Base-by-base conservation (phyloP, 768 basidiomycete species). In the Gymnopilus junonius region DNA sequence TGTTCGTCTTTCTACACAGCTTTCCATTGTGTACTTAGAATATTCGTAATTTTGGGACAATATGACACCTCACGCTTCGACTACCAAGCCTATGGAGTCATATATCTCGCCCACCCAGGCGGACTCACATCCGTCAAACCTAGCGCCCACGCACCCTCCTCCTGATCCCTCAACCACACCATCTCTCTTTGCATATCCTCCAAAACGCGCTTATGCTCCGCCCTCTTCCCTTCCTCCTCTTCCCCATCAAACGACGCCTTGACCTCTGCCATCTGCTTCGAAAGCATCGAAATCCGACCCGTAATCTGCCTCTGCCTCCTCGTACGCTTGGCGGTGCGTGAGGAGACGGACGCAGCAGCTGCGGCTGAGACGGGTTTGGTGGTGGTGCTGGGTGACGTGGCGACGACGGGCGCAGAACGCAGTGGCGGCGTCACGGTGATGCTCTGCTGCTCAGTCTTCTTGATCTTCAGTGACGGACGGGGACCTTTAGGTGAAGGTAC, bases 121-220 rank as follows among this genome's bases (percentile, higher is more conserved):
- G 71, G 71, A 31, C 55, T 32, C 21, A 64, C 67, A 40, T 72
- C 69, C 62, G 69, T 70, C 58, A 50, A 25, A 1, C 62, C 62
- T 64, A 68, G 17, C 37, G 71, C 71, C 71, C 71, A 72, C 55
- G 67, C 42, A 5, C 59, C 43, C n/a, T 66, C 39, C 65, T 68
- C 67, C 40, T 70, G 65, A 21, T 64, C 69, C 32, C 64, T 51
- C 34, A 71, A 51, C 71, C 71, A 73, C 61, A 66, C 61, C 63
- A 73, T 67, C 66, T 70, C 64, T 21, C 65, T 32, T 43, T 63
- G 60, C 68, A 73, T 67, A 29, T 73, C 69, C 27, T 63, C 70
- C 56, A 73, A 48, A 37, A 67, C 66, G 2, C 42, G 55, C n/a
- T 32, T 46, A 21, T 46, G 20, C 43, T 29, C 55, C 37, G 46